phyloP scores from a whole-genome alignment of 495 filamentous ascomycete species.

The Talaromyces trachyspermus region DNA sequence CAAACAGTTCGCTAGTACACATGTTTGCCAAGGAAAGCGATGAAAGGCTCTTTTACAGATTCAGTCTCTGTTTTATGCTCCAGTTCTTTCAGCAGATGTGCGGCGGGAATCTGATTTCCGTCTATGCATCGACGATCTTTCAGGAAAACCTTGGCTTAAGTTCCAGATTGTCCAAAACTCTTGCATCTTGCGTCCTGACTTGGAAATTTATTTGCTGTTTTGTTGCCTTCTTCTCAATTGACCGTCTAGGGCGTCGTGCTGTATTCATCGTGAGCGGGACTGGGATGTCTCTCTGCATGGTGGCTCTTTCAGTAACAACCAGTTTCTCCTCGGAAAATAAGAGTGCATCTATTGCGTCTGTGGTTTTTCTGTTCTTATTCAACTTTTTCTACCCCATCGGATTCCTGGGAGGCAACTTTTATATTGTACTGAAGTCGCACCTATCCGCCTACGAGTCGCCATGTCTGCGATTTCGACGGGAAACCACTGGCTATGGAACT shows the following conservation, averaged over 20 bases:
- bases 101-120: slow-evolving; percentile 22
- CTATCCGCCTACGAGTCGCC: slow-evolving; percentile 36
- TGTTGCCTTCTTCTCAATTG: slow-evolving; percentile 8
- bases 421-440: slow-evolving; percentile 45
- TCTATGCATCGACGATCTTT: slow-evolving; percentile 23
- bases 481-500: slow-evolving; percentile 39
- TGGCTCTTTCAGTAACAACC: slow-evolving; percentile 31
- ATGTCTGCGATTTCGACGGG: slow-evolving; percentile 30
- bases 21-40: slow-evolving; percentile 16
- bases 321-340: slow-evolving; percentile 22
- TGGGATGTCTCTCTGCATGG: slow-evolving; percentile 11
- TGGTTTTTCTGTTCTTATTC: slow-evolving; percentile 48
- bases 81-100: slow-evolving; percentile 31
- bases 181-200: slow-evolving; percentile 27
- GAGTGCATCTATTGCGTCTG: slow-evolving; percentile 22
- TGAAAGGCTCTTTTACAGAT: slow-evolving; percentile 21
- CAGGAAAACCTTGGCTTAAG: slow-evolving; percentile 17
- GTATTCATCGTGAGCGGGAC: slow-evolving; percentile 14
- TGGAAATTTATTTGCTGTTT: slow-evolving; percentile 33
- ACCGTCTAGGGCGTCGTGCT: slow-evolving; percentile 10
- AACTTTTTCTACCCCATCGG: slow-evolving; percentile 48
- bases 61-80: slow-evolving; percentile 25
- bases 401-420: slow-evolving; percentile 47
- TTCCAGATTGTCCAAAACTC: slow-evolving; percentile 14
- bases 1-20: slow-evolving; percentile 12